These are phyloP conservation scores for Pseudognaphalium luteoalbum DNA, from an alignment of 129 eudicot genomes.

Conservation along the genomic window DNA sequence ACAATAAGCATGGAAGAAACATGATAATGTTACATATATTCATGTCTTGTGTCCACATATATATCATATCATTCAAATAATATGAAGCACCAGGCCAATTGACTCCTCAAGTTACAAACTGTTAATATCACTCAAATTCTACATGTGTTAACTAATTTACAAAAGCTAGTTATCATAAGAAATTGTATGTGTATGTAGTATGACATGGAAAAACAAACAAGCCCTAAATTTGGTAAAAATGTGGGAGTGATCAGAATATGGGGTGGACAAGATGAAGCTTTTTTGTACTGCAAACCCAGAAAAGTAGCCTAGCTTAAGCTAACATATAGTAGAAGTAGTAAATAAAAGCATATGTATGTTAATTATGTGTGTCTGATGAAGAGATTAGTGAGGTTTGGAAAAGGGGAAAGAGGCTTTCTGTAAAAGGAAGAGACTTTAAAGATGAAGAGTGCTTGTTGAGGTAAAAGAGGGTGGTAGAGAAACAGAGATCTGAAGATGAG, in stretches of 20 bases:
- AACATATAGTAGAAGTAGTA: neutral
- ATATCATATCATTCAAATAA: constrained; percentile 10
- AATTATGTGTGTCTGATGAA: too few relatives aligned
- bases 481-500: constrained; percentile 39
- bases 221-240: neutral
- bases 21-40: constrained; percentile 21
- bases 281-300: constrained; percentile 29
- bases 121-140: neutral
- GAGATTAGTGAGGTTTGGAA: constrained; percentile 18
- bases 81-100: constrained; percentile 19
- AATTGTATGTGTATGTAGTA: neutral
- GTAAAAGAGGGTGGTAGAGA: constrained; percentile 30
- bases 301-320: constrained; percentile 13
- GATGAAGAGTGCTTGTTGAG: constrained; percentile 33
- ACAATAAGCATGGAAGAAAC: constrained; percentile 18
- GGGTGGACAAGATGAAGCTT: constrained; percentile 41
- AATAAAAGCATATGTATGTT: neutral
- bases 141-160: neutral
- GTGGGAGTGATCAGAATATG: neutral
- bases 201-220: constrained; percentile 2
- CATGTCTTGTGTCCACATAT: constrained; percentile 19
- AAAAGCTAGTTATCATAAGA: neutral
- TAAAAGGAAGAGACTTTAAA: constrained; percentile 29
- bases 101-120: neutral
- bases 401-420: constrained; percentile 33